Conservation (phyloP, 2,329 filamentous ascomycete genomes). For the Zasmidium angulare region DNA sequence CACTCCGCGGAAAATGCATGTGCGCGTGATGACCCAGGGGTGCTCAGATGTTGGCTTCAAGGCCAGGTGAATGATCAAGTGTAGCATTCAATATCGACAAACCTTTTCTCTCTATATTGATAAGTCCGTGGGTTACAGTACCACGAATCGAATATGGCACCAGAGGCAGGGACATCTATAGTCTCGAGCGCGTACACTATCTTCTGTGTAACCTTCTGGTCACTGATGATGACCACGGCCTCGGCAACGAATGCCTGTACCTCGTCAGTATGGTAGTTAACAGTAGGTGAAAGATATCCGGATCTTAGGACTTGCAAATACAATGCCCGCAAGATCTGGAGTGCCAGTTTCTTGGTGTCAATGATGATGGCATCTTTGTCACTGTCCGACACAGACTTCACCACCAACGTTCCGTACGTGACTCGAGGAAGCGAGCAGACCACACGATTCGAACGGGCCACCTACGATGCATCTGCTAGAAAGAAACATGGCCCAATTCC, state of each 20-base stretch:
- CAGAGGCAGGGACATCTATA: conserved; percentile 65
- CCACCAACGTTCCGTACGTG: conserved; percentile 62
- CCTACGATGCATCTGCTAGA: conserved; percentile 51
- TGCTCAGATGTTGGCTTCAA: too few relatives aligned
- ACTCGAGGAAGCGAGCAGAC: conserved; percentile 62
- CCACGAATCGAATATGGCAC: conserved; percentile 68
- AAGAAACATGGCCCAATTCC: conserved; percentile 70
- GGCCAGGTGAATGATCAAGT: too few relatives aligned
- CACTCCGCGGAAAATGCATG: too few relatives aligned
- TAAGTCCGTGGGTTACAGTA: too few relatives aligned
- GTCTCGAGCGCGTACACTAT: conserved; percentile 68
- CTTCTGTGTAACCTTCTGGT: conserved; percentile 64
- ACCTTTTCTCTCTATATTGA: too few relatives aligned
- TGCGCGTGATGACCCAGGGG: too few relatives aligned
- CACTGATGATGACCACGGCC: conserved; percentile 72
- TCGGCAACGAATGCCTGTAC: conserved; percentile 50
- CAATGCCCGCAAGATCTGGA: conserved; percentile 60
- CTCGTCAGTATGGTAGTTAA: neutral
- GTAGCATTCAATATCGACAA: too few relatives aligned
- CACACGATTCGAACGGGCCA: conserved; percentile 63
- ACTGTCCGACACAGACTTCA: conserved; percentile 55
- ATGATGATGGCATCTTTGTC: conserved; percentile 65
- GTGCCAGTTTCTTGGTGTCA: conserved; percentile 61
- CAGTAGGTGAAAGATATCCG: neutral
- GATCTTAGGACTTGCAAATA: conserved; percentile 48